Evolutionary conservation across 257 asterid species (phyloP).

Genomic region (Gentiana macrophylla): DNA sequence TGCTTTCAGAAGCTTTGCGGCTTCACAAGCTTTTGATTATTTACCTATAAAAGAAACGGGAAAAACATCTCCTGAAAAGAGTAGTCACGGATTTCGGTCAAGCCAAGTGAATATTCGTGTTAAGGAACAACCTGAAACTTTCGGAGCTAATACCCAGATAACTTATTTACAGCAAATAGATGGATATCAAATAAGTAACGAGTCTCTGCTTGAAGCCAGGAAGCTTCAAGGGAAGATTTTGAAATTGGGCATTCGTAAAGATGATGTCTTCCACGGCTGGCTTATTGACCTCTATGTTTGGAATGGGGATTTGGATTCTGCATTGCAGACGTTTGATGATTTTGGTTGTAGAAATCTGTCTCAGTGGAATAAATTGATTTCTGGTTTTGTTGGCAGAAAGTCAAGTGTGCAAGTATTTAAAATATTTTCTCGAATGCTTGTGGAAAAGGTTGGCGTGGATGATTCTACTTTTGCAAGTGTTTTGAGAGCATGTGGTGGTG

Average conservation of each 20-base stretch:
- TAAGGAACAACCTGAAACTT: conserved; percentile 3
- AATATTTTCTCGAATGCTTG: conserved; percentile 25
- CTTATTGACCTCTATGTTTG: conserved; percentile 24
- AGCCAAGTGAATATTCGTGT: conserved; percentile 1
- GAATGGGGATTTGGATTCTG: conserved; percentile 24
- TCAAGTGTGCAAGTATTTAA: conserved; percentile 17
- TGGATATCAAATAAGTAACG: conserved; percentile 10
- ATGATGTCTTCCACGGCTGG: conserved; percentile 10
- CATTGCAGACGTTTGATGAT: conserved; percentile 20
- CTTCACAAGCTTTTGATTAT: conserved; percentile 12
- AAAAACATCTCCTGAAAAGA: background rate
- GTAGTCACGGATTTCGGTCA: conserved; percentile 2
- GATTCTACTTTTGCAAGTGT: conserved; percentile 33
- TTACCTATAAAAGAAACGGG: conserved; percentile 17
- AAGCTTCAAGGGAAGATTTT: conserved; percentile 20
- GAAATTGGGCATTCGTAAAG: conserved; percentile 16
- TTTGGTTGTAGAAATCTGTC: conserved; percentile 19
- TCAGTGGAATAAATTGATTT: conserved; percentile 23
- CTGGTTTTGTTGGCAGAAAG: conserved; percentile 19
- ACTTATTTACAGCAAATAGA: conserved; percentile 14
- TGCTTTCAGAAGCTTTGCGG: conserved; percentile 21
- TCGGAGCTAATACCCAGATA: conserved; percentile 4
- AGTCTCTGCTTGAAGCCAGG: conserved; percentile 17
- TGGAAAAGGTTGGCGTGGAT: conserved; percentile 24
- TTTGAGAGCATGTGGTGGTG: conserved; percentile 36